Percentiles rank a stretch among this genome's conserved stretches.
phyloP scores from a whole-genome alignment of 441 rosid genomes.

The Biscutella laevigata region DNA sequence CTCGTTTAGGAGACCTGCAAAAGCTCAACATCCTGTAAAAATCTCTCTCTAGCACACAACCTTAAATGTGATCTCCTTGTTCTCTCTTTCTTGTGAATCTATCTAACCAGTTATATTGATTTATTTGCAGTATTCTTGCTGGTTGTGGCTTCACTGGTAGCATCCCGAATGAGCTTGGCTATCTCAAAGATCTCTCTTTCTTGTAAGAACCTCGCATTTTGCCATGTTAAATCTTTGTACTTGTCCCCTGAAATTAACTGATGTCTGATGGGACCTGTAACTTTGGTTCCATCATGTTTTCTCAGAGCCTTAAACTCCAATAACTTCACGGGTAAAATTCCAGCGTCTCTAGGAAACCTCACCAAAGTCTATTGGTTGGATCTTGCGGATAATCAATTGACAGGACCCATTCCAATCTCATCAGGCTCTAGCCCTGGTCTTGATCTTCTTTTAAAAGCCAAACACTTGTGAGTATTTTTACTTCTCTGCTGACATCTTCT shows the following conservation, averaged over 20 bases:
- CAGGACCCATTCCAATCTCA: conserved; percentile 78
- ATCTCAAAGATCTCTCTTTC: conserved; percentile 72
- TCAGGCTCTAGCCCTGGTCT: conserved; percentile 52
- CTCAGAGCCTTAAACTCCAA: conserved; percentile 84
- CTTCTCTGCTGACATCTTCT: neutral
- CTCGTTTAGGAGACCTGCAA: conserved; percentile 61
- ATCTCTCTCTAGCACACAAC: neutral
- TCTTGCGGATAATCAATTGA: conserved; percentile 77
- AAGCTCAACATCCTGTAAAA: conserved; percentile 72
- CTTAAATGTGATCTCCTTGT: neutral
- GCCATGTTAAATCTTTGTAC: neutral
- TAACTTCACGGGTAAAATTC: conserved; percentile 70
- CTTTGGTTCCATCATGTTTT: conserved; percentile 10
- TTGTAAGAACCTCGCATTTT: conserved; percentile 42
- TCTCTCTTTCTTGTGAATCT: conserved; percentile 5
- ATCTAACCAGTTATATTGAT: neutral
- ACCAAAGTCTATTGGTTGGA: conserved; percentile 86
- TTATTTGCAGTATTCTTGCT: conserved; percentile 63
- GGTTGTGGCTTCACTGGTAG: conserved; percentile 76
- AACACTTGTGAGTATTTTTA: conserved; percentile 73
- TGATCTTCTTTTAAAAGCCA: conserved; percentile 68
- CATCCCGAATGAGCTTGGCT: conserved; percentile 73
- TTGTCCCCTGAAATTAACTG: neutral
- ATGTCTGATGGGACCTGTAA: neutral
- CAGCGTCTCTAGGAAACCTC: conserved; percentile 72